phyloP scores from a whole-genome alignment of 1,284 basidiomycete species.

The Apiotrichum akiyoshidainum region DNA sequence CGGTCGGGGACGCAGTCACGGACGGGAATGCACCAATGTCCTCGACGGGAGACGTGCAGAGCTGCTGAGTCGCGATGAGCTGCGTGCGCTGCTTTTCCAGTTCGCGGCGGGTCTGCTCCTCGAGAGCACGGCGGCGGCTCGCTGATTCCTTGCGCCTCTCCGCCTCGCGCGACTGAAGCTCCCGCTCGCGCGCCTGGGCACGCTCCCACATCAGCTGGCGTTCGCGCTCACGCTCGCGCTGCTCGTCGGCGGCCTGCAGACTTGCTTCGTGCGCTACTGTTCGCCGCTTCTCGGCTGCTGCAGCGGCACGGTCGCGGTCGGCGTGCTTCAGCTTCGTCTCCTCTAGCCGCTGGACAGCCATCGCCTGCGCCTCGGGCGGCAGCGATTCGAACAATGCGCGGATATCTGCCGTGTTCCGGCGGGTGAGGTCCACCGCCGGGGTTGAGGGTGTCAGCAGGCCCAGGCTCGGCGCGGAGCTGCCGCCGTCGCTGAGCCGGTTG shows the following conservation, averaged over 20 bases:
- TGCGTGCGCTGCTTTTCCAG: not conserved
- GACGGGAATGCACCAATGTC: not conserved
- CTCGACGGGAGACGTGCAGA: not conserved
- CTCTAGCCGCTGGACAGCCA: conserved; percentile 8
- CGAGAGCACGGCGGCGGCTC: not conserved
- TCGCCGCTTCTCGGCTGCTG: not conserved
- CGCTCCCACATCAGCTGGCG: not conserved
- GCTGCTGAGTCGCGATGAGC: not conserved
- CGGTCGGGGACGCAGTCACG: no score
- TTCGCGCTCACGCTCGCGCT: not conserved
- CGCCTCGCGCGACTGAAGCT: not conserved
- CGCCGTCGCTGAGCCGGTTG: not conserved
- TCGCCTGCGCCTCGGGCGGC: conserved; percentile 12
- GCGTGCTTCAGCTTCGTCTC: not conserved
- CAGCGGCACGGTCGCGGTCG: not conserved
- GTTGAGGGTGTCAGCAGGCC: not conserved
- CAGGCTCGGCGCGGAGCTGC: not conserved
- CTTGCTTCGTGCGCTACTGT: not conserved
- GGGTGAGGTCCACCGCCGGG: not conserved
- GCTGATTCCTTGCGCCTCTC: not conserved
- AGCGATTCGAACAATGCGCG: conserved; percentile 15
- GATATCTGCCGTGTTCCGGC: conserved; percentile 1
- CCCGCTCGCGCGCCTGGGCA: not conserved
- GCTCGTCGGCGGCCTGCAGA: not conserved
- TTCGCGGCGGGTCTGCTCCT: not conserved